Base-by-base conservation (phyloP, 371 early-diverging fungal genomes). In the Syncephalastrum racemosum region DNA sequence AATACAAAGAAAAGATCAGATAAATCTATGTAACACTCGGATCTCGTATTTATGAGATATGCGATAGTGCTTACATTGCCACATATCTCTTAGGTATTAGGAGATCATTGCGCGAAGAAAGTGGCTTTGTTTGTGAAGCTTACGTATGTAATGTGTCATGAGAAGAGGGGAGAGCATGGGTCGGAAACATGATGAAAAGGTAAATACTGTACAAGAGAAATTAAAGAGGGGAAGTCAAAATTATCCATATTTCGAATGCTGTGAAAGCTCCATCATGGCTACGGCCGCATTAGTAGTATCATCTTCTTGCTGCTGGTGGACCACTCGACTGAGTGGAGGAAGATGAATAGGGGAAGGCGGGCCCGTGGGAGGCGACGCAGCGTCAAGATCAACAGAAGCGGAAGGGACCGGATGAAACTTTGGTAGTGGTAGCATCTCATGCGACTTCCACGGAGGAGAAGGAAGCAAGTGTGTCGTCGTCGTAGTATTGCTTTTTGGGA, bases 191-290 rank as follows among this genome's bases (percentile, higher is more conserved):
- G 36, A 31, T 31, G 36, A 19, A 19, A 53, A 53, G 15, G 6
- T 51, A 6, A 16, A 31, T 25, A 39, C 15, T 49, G 46, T 49
- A 49, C 24, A 22, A 49, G 24, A 49, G 50, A 18, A 14, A 15
- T 46, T 50, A 20, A 15, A 15, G 12, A 45, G 22, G 46, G 46
- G 15, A 19, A 15, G n/a, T 4, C 8, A 44, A 12, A 3, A 19
- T 45, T 15, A 45, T 15, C 46, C 46, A 16, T 7, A 6, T 45
- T 16, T 19, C n/a, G 46, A 7, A 27, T 56, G 53, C 10, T 61
- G 61, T 13, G 65, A 64, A 20, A 74, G 50, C 46, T 74, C 71
- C 55, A 74, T 68, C 74, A 74, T 74, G 13, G 74, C 70, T 8
- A 57, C 62, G 10, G 64, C 74, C 45, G 74, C 74, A 46, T 70